Evolutionary conservation across 2,329 filamentous ascomycete species (phyloP).

Genomic region (Cladosporium sp.): DNA sequence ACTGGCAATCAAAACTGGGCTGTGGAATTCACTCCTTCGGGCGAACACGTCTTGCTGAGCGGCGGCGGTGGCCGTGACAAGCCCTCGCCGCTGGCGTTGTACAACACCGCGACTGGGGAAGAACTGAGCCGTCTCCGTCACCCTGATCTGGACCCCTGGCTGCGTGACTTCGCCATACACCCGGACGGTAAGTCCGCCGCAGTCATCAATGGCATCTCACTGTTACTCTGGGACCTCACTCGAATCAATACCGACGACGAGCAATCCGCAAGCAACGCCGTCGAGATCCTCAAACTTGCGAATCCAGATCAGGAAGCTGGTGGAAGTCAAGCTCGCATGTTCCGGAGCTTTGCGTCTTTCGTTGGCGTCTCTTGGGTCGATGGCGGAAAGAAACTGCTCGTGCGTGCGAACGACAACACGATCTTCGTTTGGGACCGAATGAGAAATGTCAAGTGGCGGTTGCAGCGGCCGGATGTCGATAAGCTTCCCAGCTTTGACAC

Average conservation of each 20-base stretch:
- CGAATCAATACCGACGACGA: not conserved
- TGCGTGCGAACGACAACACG: not conserved
- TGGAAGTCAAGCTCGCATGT: not conserved
- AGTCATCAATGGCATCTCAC: not conserved
- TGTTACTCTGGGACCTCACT: not conserved
- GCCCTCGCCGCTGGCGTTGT: not conserved
- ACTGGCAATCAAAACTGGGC: slow-evolving; percentile 18
- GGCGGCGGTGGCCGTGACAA: not conserved
- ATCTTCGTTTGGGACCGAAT: not conserved
- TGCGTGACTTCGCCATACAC: not conserved
- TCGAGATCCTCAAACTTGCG: not conserved
- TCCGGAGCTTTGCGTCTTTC: not conserved
- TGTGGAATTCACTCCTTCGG: not conserved
- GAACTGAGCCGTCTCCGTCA: not conserved
- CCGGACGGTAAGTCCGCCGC: not conserved
- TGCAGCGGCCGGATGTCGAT: not conserved
- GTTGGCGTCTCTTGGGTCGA: not conserved
- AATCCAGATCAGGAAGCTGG: not conserved
- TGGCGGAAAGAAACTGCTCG: not conserved
- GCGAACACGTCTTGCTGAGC: not conserved
- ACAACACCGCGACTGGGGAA: not conserved
- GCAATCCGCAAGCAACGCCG: not conserved
- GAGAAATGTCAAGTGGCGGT: not conserved
- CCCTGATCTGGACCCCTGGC: not conserved
- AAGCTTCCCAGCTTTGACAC: not conserved